Conservation (phyloP, 2,329 filamentous ascomycete genomes). For the Elsinoe perseae region DNA sequence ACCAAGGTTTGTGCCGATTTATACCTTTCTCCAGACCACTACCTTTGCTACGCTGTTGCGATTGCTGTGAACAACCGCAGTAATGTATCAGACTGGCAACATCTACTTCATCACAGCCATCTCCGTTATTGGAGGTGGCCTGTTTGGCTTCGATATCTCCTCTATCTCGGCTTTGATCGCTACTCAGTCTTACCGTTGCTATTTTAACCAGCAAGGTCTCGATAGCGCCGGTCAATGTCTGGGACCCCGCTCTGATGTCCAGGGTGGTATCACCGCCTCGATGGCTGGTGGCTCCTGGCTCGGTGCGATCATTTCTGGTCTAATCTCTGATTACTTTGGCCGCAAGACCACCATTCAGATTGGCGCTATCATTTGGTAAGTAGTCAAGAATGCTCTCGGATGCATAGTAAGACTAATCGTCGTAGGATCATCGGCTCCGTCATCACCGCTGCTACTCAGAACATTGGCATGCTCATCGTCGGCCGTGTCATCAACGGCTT, state of each 20-base stretch:
- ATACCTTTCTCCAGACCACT: too few relatives aligned
- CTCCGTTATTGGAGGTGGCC: slow-evolving; percentile 46
- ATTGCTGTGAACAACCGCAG: too few relatives aligned
- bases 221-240: slow-evolving; percentile 38
- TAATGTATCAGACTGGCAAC: slow-evolving; percentile 42
- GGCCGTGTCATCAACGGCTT: slow-evolving; percentile 65
- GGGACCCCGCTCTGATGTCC: slow-evolving; percentile 47
- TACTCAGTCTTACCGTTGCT: slow-evolving; percentile 61
- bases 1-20: neutral
- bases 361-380: slow-evolving; percentile 31
- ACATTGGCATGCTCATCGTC: slow-evolving; percentile 62
- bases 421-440: slow-evolving; percentile 52
- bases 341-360: slow-evolving; percentile 48
- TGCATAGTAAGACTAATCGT: slow-evolving; percentile 13
- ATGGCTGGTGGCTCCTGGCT: slow-evolving; percentile 66
- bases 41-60: too few relatives aligned
- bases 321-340: slow-evolving; percentile 50
- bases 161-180: slow-evolving; percentile 60
- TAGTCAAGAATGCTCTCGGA: neutral
- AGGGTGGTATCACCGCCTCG: slow-evolving; percentile 62
- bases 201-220: slow-evolving; percentile 53
- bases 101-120: slow-evolving; percentile 53
- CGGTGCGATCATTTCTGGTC: slow-evolving; percentile 54
- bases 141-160: slow-evolving; percentile 73
- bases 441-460: slow-evolving; percentile 56